Percentiles rank a stretch among this genome's conserved stretches.
Evolutionary conservation across 192 early-diverging fungal species (phyloP).

Genomic region (Podochytrium sp.): DNA sequence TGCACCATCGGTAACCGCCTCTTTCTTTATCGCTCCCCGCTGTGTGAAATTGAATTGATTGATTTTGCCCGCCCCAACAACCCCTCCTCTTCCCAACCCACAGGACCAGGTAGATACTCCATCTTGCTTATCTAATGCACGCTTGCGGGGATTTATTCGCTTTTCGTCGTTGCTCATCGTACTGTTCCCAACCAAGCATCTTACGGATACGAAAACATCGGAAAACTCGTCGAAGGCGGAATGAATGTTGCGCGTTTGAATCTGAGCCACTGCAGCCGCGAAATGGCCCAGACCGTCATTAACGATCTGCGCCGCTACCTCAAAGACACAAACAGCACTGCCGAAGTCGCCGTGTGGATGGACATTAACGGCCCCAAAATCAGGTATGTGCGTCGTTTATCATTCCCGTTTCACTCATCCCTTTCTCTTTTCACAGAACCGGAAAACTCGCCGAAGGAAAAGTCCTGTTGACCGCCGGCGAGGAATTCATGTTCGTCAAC

Average conservation of each 20-base stretch:
- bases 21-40: too few species aligned
- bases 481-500: conserved; percentile 64
- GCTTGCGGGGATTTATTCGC: too few species aligned
- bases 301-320: conserved; percentile 45
- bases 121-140: too few species aligned
- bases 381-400: conserved; percentile 33
- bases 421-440: conserved; percentile 30
- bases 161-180: background rate
- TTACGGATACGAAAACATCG: conserved; percentile 43
- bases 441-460: conserved; percentile 53
- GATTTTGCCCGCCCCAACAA: background rate
- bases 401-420: background rate
- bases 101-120: conserved; percentile 21
- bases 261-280: conserved; percentile 60
- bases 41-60: background rate
- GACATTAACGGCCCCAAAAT: conserved; percentile 69
- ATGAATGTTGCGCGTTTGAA: conserved; percentile 63
- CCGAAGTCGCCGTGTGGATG: conserved; percentile 60
- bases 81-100: background rate
- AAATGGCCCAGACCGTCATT: conserved; percentile 55
- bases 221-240: conserved; percentile 50
- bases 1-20: conserved; percentile 25
- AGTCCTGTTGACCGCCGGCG: conserved; percentile 49
- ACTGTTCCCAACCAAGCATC: conserved; percentile 38
- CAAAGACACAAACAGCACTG: conserved; percentile 36